Evolutionary conservation across 2,329 filamentous ascomycete species (phyloP).

Genomic region (Aureobasidium sp.): DNA sequence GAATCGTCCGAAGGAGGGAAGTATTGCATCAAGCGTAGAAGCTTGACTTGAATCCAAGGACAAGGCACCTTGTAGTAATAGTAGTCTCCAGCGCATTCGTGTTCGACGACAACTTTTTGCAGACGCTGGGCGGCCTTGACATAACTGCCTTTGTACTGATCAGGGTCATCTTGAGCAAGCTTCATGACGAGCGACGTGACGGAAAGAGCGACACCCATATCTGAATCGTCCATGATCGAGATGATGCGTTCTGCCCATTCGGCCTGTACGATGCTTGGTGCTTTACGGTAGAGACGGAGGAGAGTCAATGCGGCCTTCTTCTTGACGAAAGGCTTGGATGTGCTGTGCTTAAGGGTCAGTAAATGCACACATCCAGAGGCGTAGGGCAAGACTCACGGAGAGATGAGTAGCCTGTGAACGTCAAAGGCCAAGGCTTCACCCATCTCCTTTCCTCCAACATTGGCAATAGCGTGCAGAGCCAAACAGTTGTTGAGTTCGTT

Average conservation of each 20-base stretch:
- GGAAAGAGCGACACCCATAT: constrained; percentile 89
- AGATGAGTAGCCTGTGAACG: constrained; percentile 89
- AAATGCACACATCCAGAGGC: neutral
- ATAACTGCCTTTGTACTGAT: constrained; percentile 89
- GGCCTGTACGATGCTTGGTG: constrained; percentile 85
- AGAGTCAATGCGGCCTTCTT: constrained; percentile 96
- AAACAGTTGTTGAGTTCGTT: constrained; percentile 98
- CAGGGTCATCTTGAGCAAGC: constrained; percentile 85
- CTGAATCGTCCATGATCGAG: constrained; percentile 94
- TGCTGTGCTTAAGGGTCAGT: constrained; percentile 35
- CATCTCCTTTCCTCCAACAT: constrained; percentile 95
- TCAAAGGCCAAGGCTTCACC: constrained; percentile 87
- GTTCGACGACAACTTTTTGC: constrained; percentile 84
- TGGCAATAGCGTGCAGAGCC: constrained; percentile 93
- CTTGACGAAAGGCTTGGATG: constrained; percentile 96
- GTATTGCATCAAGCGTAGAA: constrained; percentile 86
- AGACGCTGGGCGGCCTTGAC: constrained; percentile 84
- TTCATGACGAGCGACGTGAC: constrained; percentile 95
- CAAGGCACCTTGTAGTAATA: constrained; percentile 99
- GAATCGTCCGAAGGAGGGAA: constrained; percentile 94
- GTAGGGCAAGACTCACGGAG: constrained; percentile 58
- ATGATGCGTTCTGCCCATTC: constrained; percentile 98
- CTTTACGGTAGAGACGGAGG: constrained; percentile 87
- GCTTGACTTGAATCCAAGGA: constrained; percentile 95
- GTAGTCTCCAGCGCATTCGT: constrained; percentile 84